Percentiles rank a stretch among this genome's conserved stretches.
Conservation (phyloP, 192 early-diverging fungal genomes). For the Backusella westeae region DNA sequence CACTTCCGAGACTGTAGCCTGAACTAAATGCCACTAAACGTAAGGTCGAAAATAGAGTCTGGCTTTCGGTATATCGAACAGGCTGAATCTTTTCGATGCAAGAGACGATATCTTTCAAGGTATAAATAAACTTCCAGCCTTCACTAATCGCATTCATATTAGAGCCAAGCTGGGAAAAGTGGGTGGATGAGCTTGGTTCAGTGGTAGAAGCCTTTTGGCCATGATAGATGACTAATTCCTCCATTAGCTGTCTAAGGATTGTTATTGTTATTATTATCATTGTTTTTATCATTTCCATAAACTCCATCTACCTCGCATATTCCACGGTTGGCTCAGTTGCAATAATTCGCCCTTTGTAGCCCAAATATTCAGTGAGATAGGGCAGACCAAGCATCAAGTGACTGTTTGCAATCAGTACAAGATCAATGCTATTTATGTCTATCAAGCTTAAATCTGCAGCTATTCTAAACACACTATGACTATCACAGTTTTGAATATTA, state of each 20-base stretch:
- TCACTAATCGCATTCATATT: background rate
- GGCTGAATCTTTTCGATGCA: constrained; percentile 62
- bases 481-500: constrained; percentile 9
- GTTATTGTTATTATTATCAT: background rate
- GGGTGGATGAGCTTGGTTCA: background rate
- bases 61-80: constrained; percentile 53
- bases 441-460: constrained; percentile 51
- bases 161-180: constrained; percentile 9
- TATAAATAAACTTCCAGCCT: constrained; percentile 49
- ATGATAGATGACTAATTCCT: constrained; percentile 57
- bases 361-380: constrained; percentile 79
- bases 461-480: constrained; percentile 28
- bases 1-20: constrained; percentile 69
- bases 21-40: constrained; percentile 63
- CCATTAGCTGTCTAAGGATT: constrained; percentile 51
- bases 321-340: constrained; percentile 80
- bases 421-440: constrained; percentile 68
- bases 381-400: constrained; percentile 77
- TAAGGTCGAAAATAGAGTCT: constrained; percentile 18
- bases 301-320: constrained; percentile 58
- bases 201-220: constrained; percentile 19
- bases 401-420: constrained; percentile 73
- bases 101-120: constrained; percentile 49
- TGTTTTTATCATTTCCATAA: background rate
- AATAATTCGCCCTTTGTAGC: constrained; percentile 73